These are phyloP conservation scores for Eucalyptus curtisii DNA, from an alignment of 345 rosid species.

Conservation along the genomic window DNA sequence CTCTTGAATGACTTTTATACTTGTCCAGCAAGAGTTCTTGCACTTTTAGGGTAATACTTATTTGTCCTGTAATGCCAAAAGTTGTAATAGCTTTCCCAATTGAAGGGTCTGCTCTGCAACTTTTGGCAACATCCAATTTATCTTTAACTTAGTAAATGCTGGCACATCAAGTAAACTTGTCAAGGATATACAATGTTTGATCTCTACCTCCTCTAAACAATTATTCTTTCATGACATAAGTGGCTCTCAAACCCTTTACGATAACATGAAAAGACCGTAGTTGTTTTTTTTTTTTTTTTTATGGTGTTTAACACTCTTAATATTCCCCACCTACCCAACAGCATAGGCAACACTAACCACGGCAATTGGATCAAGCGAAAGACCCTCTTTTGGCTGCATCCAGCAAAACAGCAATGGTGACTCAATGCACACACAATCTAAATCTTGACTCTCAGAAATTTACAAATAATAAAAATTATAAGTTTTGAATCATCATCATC, in stretches of 20 bases:
- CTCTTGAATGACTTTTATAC: too few species aligned
- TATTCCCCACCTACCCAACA: constrained; percentile 25
- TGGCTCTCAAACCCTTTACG: rapidly evolving
- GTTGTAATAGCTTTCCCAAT: too few species aligned
- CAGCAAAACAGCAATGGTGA: constrained; percentile 18
- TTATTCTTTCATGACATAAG: background rate
- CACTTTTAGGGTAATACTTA: too few species aligned
- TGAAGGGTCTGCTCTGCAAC: background rate
- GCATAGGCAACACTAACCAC: constrained; percentile 29
- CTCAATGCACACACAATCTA: background rate
- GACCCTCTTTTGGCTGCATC: constrained; percentile 28
- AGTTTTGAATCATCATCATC: too few species aligned
- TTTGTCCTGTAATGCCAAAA: background rate
- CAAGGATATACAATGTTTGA: rapidly evolving
- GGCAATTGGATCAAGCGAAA: constrained; percentile 18
- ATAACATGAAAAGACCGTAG: rapidly evolving
- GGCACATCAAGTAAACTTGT: background rate
- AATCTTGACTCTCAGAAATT: too few species aligned
- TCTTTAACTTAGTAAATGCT: background rate
- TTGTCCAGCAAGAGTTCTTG: background rate
- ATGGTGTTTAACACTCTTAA: background rate
- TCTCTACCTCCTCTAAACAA: background rate
- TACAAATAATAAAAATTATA: too few species aligned
- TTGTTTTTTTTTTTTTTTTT: too few species aligned
- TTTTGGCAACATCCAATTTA: rapidly evolving